Evolutionary conservation across 108 stramenopile species (phyloP), one percentile per base, ranked within the genome.

Genomic region (Skeletonema menzelii): DNA sequence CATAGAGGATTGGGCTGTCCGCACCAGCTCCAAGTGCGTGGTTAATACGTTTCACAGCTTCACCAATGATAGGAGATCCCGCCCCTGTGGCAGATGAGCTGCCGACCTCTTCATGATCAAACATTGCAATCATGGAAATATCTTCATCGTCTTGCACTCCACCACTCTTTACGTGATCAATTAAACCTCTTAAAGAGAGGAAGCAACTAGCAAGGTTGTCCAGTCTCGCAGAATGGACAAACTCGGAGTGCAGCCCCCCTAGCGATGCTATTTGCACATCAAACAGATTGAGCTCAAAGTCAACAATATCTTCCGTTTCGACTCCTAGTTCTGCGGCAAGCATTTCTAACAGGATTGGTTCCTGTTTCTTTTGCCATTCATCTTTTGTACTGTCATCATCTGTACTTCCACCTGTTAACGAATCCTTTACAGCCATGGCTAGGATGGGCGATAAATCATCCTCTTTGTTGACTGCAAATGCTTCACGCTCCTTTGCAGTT

Each of bases 101-200:
- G 22, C 98, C 97, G 24, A 98, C 90, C 75, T 99, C 99, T 83
- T 99, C 99, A 69, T 99, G 97, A 82, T 99, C 99, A 73, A 98
- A 99, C 61, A 98, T 85, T 8, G 92, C 94, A 46, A 96, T 83
- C 75, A 97, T 82, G 31, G 87, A 82, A 28, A 98, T 85, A 58
- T 92, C 93, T 10, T 63, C 34, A 47, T 91, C 94, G 8, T 70
- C 66, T 28, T 82, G 67, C 27, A 89, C 20, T 22, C 82, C 70
- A 5, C 57, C 80, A 32, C 75, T 67, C 30, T 72, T 37, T 22
- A 80, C 87, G 53, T 86, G 85, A 35, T 95, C 88, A 17, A 84
- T 75, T 12, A 97, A 70, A 24, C 91, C 92, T 60, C 86, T 60
- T 11, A 95, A 81, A 4, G 93, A 86, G 27, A 93, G 46, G 78